Evolutionary conservation across 352 stramenopile species (phyloP).

Genomic region (Pythium insidiosum): DNA sequence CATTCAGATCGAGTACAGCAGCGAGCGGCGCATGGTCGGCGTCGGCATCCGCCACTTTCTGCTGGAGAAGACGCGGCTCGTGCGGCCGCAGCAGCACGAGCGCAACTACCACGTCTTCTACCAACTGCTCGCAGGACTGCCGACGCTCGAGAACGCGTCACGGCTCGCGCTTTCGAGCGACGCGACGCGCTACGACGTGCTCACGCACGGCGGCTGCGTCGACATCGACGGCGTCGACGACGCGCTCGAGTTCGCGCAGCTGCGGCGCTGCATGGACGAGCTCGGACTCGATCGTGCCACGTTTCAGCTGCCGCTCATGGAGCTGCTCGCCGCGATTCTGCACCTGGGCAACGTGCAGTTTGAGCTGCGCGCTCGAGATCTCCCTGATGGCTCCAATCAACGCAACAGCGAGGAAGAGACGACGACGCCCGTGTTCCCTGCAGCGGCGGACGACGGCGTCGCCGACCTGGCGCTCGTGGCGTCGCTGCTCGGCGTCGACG

Average conservation of each 20-base stretch:
- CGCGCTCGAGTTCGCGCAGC: slow-evolving; percentile 56
- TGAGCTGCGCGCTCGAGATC: slow-evolving; percentile 9
- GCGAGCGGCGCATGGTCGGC: slow-evolving; percentile 57
- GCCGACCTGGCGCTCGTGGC: slow-evolving; percentile 54
- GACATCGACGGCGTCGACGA: slow-evolving; percentile 73
- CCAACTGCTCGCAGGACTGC: slow-evolving; percentile 49
- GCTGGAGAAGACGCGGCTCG: slow-evolving; percentile 70
- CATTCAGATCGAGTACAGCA: slow-evolving; percentile 81
- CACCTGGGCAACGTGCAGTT: slow-evolving; percentile 70
- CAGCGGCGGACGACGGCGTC: slow-evolving; percentile 32
- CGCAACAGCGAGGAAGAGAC: slow-evolving; percentile 28
- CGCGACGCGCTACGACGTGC: slow-evolving; percentile 66
- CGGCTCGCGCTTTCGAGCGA: slow-evolving; percentile 14
- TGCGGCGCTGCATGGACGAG: slow-evolving; percentile 52
- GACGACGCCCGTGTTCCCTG: slow-evolving; percentile 40
- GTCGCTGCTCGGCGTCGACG: slow-evolving; percentile 43
- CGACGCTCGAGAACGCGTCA: slow-evolving; percentile 15
- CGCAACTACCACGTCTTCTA: slow-evolving; percentile 86
- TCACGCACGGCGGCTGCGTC: slow-evolving; percentile 67
- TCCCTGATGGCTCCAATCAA: no score
- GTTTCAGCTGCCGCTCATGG: slow-evolving; percentile 68
- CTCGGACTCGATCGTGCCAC: slow-evolving; percentile 51
- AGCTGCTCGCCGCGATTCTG: slow-evolving; percentile 59
- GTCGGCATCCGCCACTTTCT: slow-evolving; percentile 78
- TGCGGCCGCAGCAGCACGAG: slow-evolving; percentile 58